Base-by-base conservation (phyloP, 2,329 filamentous ascomycete genomes). In the Blastomyces gilchristii region DNA sequence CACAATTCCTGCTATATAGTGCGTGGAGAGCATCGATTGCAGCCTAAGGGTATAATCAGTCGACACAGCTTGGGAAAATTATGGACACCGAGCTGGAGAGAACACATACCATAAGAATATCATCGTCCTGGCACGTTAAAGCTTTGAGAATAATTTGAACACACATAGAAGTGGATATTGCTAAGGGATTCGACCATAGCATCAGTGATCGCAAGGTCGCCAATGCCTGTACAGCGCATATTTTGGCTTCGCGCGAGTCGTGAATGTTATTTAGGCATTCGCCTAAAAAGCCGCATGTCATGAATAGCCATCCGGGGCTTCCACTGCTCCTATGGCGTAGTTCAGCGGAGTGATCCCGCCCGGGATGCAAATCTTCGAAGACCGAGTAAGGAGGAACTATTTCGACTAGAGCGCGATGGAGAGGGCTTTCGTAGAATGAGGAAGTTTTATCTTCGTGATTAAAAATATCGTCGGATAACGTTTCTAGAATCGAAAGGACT, bases 381-480 rank as follows among this genome's bases (percentile, higher is more conserved):
- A 96, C 87, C 1, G 81, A 78, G 31, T 85, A 81, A 1, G 94
- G 91, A 0, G 92, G 96, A 74, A 96, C 95, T 65, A 97, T 91
- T 74, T 97, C 94, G 65, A 97, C 90, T 71, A 94, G 89, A 12
- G 90, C 90, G 73, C 91, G 89, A 72, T 91, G 96, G 65, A 99
- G 83, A 62, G 90, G 85, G 60, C 87, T 88, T 72, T 93, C 90
- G 67, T 93, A 86, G 70, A 96, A 79, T 18, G 89, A 88, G 16
- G 93, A 91, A 4, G 91, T 87, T 1, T 89, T 83, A 75, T 97
- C 94, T 71, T 97, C 94, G 45, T 90, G 86, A 68, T 89, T 90
- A 77, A 97, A 96, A 60, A 97, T 86, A 74, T 97, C 94, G 69
- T 97, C 94, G 2, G 93, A 96, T 43, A 99, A 81, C 22, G 88